Percentiles rank a stretch among this genome's conserved stretches.
These are phyloP conservation scores for Candida adriatica DNA, from an alignment of 805 yeast genomes.

Conservation along the genomic window DNA sequence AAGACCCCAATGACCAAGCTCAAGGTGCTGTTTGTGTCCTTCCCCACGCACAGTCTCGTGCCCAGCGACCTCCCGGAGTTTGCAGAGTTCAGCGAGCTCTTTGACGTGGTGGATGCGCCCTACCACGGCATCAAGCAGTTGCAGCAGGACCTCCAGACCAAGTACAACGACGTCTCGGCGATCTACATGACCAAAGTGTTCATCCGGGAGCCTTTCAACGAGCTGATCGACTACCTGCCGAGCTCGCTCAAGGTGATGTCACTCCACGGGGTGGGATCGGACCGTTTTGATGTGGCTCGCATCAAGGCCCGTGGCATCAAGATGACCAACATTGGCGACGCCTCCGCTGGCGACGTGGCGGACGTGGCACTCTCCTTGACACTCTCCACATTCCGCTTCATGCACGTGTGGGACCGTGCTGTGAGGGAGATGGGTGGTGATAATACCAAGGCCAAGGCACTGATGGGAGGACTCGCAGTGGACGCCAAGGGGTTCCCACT, in stretches of 20 bases:
- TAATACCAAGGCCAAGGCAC: constrained; percentile 36
- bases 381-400: constrained; percentile 52
- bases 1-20: constrained; percentile 14
- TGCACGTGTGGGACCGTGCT: constrained; percentile 36
- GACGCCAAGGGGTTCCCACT: constrained; percentile 29
- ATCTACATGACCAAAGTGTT: constrained; percentile 1
- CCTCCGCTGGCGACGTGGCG: constrained; percentile 41
- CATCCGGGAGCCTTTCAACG: constrained; percentile 21
- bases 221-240: constrained; percentile 42
- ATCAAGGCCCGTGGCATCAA: constrained; percentile 41
- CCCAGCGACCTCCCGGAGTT: constrained; percentile 40
- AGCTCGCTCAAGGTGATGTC: constrained; percentile 39
- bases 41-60: constrained; percentile 31
- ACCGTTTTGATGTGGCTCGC: constrained; percentile 42
- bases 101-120: constrained; percentile 33
- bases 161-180: constrained; percentile 47
- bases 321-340: constrained; percentile 58
- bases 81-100: constrained; percentile 32
- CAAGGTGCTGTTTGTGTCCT: constrained; percentile 19
- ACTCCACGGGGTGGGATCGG: constrained; percentile 52
- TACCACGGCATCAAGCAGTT: constrained; percentile 36
- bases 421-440: constrained; percentile 30
- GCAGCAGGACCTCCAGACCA: constrained; percentile 31
- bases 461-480: constrained; percentile 23
- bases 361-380: constrained; percentile 57